Conservation (phyloP, 352 stramenopile species). For the Pythium volutum region DNA sequence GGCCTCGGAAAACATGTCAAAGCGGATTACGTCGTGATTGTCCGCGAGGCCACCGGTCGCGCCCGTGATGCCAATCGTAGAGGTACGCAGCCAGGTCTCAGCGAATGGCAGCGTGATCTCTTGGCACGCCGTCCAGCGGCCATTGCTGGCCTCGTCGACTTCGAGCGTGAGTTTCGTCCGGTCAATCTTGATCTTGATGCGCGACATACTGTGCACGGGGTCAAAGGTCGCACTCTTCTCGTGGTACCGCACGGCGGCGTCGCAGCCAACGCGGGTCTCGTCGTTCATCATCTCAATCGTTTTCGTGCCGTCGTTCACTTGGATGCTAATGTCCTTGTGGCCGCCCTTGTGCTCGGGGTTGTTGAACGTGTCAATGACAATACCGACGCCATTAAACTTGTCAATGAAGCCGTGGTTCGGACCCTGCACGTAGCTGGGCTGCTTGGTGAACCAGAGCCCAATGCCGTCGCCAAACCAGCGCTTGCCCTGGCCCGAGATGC, state of each 20-base stretch:
- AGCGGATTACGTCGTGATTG: constrained; percentile 84
- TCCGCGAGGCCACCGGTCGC: constrained; percentile 77
- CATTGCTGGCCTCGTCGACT: constrained; percentile 57
- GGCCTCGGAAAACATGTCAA: constrained; percentile 67
- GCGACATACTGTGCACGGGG: constrained; percentile 76
- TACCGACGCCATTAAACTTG: constrained; percentile 67
- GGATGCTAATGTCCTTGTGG: constrained; percentile 82
- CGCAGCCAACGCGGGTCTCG: constrained; percentile 65
- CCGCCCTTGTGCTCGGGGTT: constrained; percentile 81
- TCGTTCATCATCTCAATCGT: constrained; percentile 61
- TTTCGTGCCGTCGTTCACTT: constrained; percentile 81
- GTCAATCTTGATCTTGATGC: constrained; percentile 75
- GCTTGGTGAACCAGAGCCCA: constrained; percentile 74
- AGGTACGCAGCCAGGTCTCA: constrained; percentile 49
- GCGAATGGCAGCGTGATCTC: constrained; percentile 63
- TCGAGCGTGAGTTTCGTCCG: constrained; percentile 55
- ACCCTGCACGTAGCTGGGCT: constrained; percentile 51
- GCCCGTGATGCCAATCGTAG: constrained; percentile 74
- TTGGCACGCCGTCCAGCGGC: constrained; percentile 62
- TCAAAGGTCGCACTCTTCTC: constrained; percentile 77
- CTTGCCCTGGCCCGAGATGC: constrained; percentile 77
- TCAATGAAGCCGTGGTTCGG: constrained; percentile 78
- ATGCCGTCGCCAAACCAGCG: constrained; percentile 86
- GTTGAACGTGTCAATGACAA: constrained; percentile 84
- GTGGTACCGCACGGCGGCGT: constrained; percentile 76